phyloP scores from a whole-genome alignment of 169 alveolate species.

The Ichthyophthirius multifiliis region DNA sequence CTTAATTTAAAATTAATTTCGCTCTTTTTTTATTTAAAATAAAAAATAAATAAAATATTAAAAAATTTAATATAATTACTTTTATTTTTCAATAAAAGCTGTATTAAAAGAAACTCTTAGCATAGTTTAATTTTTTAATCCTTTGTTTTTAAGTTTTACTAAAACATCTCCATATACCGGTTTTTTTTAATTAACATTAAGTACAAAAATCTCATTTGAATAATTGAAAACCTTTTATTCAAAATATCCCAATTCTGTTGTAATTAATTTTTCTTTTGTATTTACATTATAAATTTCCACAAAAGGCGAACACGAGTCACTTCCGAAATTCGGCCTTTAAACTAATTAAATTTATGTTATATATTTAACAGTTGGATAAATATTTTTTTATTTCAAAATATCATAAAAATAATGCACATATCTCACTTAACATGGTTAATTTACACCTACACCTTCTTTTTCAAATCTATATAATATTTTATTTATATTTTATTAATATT shows the following conservation, averaged over 20 bases:
- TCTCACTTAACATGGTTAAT: slow-evolving; percentile 80
- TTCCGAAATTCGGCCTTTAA: slow-evolving; percentile 6
- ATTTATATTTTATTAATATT: not conserved
- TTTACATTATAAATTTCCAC: slow-evolving; percentile 48
- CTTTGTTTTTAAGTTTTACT: too few relatives aligned
- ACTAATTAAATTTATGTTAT: not conserved
- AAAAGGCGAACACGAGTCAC: slow-evolving; percentile 51
- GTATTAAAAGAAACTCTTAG: slow-evolving; percentile 71
- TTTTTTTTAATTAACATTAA: too few relatives aligned
- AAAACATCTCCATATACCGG: too few relatives aligned
- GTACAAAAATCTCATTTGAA: too few relatives aligned
- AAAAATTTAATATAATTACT: not conserved
- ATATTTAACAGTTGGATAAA: not conserved
- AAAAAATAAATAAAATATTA: not conserved
- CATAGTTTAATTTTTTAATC: slow-evolving; percentile 47
- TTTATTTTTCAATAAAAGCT: slow-evolving; percentile 49
- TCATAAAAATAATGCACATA: slow-evolving; percentile 76
- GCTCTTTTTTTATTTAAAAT: not conserved
- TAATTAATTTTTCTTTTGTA: slow-evolving; percentile 10
- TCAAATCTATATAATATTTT: slow-evolving; percentile 44
- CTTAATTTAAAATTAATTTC: not conserved
- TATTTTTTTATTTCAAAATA: slow-evolving; percentile 23
- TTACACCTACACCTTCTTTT: slow-evolving; percentile 79
- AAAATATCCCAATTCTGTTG: slow-evolving; percentile 20
- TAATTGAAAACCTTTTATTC: too few relatives aligned